Percentiles rank a stretch among this genome's conserved stretches.
Conservation (phyloP, 805 yeast genomes). For the Trichomonascus vanleenenianus region DNA sequence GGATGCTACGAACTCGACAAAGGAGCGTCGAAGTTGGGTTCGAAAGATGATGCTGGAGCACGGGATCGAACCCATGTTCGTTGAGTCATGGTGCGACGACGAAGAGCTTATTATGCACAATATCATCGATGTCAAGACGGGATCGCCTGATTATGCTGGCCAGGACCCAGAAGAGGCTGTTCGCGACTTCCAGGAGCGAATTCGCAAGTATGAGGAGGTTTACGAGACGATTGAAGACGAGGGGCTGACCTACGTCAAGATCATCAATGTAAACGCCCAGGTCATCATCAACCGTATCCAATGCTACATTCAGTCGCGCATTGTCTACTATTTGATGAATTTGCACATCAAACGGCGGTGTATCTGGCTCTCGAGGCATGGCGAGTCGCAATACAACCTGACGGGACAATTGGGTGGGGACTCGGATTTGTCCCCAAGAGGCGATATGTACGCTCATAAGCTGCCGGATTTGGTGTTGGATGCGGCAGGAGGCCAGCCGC, state of each 20-base stretch:
- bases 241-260: slow-evolving; percentile 68
- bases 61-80: slow-evolving; percentile 79
- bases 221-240: slow-evolving; percentile 70
- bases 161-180: slow-evolving; percentile 66
- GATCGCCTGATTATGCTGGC: slow-evolving; percentile 73
- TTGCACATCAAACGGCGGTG: slow-evolving; percentile 86
- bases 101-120: slow-evolving; percentile 68
- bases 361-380: slow-evolving; percentile 93
- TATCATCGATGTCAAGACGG: slow-evolving; percentile 76
- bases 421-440: slow-evolving; percentile 75
- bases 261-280: slow-evolving; percentile 81
- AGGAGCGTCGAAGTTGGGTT: slow-evolving; percentile 58
- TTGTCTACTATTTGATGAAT: slow-evolving; percentile 94
- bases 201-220: slow-evolving; percentile 59
- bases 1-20: slow-evolving; percentile 89
- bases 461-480: slow-evolving; percentile 68
- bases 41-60: slow-evolving; percentile 37
- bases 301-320: slow-evolving; percentile 82
- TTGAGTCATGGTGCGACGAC: slow-evolving; percentile 89
- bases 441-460: slow-evolving; percentile 72
- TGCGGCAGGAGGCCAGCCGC: slow-evolving; percentile 43
- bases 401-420: slow-evolving; percentile 97
- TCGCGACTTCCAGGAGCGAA: slow-evolving; percentile 63
- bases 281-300: slow-evolving; percentile 82
- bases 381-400: slow-evolving; percentile 85